Evolutionary conservation across 2,329 filamentous ascomycete species (phyloP), one percentile per base, ranked within the genome.

Genomic region (Ophiostoma triangulosporum): DNA sequence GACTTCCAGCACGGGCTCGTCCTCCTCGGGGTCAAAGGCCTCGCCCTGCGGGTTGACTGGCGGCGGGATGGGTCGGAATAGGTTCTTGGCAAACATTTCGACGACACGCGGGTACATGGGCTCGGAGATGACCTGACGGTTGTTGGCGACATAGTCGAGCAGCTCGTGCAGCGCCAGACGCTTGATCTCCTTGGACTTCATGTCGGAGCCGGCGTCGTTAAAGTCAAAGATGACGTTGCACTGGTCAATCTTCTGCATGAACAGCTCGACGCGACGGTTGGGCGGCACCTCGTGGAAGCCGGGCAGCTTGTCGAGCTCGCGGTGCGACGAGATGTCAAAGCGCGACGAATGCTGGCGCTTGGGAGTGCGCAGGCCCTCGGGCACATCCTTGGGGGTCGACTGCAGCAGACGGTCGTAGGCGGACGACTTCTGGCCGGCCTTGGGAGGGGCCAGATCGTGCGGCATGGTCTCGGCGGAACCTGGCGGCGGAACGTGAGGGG

Each of bases 171-270:
- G 77, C 40, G 93, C 93, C 61, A 98, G 74, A 64, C 93, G 81
- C 75, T 98, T 98, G 76, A 98, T 97, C 71, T 98, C 93, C 73
- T 98, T 98, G 48, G 91, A 95, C 70, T 98, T 98, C 90, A 98
- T 97, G 66, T 98, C 93, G 61, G 85, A 90, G 60, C 88, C 95
- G 49, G 91, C 88, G 69, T 98, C 93, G 67, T 97, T 98, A 73
- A 98, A 98, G 72, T 98, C 93, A 66, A 98, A 98, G 64, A 98
- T 98, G 73, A 98, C 94, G 66, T 98, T 98, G 75, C 93, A 98
- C 68, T 98, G 93, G 64, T 97, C 93, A 62, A 98, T 93, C 76
- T 98, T 98, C 66, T 97, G 90, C 90, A 98, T 96, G 71, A 98
- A 98, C 17, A 98, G 79, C 62, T 97, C 91, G 70, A 96, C 90